phyloP scores from a whole-genome alignment of 2,329 filamentous ascomycete species.

The Penicillium sp. region DNA sequence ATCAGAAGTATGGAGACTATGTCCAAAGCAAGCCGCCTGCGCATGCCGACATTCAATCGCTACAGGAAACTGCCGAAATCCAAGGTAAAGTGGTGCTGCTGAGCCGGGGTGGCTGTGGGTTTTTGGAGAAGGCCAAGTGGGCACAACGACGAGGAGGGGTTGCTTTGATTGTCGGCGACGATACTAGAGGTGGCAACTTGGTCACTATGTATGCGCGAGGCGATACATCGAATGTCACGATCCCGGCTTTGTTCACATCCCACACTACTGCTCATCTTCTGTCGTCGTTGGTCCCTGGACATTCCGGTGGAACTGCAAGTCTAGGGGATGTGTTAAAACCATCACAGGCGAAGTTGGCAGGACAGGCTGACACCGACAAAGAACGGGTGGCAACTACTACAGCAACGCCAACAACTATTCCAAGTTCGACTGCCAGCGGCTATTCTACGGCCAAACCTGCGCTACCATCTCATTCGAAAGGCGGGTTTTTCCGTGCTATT shows the following conservation, averaged over 20 bases:
- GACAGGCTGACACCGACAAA: conserved; percentile 15
- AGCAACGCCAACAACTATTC: conserved; percentile 20
- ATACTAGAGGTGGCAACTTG: conserved; percentile 75
- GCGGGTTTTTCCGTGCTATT: conserved; percentile 39
- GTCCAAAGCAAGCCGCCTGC: conserved; percentile 29
- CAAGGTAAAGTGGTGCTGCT: conserved; percentile 84
- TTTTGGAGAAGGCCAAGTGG: conserved; percentile 96
- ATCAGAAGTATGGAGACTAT: conserved; percentile 29
- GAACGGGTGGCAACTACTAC: conserved; percentile 22
- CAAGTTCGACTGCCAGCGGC: conserved; percentile 29
- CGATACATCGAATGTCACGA: conserved; percentile 88
- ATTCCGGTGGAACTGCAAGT: conserved; percentile 53
- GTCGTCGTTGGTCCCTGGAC: conserved; percentile 71
- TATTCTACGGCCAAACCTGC: conserved; percentile 14
- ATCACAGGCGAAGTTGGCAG: conserved; percentile 34
- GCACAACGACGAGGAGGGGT: conserved; percentile 80
- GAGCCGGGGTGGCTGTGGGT: conserved; percentile 87
- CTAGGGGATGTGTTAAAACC: conserved; percentile 52
- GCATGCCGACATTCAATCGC: conserved; percentile 85
- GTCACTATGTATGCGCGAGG: conserved; percentile 98
- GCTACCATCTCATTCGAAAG: conserved; percentile 14
- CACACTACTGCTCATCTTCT: conserved; percentile 88
- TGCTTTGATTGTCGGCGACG: conserved; percentile 87
- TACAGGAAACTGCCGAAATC: conserved; percentile 88
- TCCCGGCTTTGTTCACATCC: conserved; percentile 89